Evolutionary conservation across 1,284 basidiomycete genomes (phyloP).

Genomic region (Cryptococcus sp.): DNA sequence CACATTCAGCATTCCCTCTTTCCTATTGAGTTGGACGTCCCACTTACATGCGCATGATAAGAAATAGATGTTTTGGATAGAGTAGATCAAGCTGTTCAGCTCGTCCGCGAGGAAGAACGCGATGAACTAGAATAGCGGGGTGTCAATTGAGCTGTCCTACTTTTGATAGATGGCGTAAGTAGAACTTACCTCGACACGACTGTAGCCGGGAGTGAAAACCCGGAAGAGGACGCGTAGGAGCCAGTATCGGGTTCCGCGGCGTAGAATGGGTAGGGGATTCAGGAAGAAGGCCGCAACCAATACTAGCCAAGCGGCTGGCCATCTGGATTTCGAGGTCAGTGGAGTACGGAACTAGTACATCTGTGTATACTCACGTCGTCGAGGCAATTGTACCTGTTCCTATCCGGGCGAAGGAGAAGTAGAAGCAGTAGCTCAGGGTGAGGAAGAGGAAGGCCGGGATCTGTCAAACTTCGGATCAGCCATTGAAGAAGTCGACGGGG

Average conservation of each 20-base stretch:
- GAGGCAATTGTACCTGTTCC: slow-evolving; percentile 59
- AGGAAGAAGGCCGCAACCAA: slow-evolving; percentile 66
- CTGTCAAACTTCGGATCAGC: slow-evolving; percentile 54
- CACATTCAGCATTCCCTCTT: slow-evolving; percentile 1
- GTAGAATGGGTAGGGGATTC: slow-evolving; percentile 73
- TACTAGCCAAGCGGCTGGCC: slow-evolving; percentile 84
- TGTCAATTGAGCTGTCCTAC: background rate
- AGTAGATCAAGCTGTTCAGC: slow-evolving; percentile 70
- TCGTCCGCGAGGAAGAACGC: slow-evolving; percentile 66
- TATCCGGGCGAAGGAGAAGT: slow-evolving; percentile 74
- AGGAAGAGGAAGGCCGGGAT: slow-evolving; percentile 75
- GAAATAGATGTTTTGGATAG: slow-evolving; percentile 68
- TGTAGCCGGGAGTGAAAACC: slow-evolving; percentile 69
- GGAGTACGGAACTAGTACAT: slow-evolving; percentile 1
- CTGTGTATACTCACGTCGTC: slow-evolving; percentile 50
- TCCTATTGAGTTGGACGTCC: background rate
- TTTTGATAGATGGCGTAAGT: background rate
- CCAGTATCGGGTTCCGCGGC: slow-evolving; percentile 75
- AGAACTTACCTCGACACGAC: slow-evolving; percentile 69
- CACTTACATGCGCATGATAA: slow-evolving; percentile 45
- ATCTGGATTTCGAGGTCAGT: slow-evolving; percentile 49
- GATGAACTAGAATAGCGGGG: slow-evolving; percentile 25
- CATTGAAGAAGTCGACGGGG: background rate
- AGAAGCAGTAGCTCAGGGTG: slow-evolving; percentile 79
- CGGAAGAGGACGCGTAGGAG: slow-evolving; percentile 65